These are phyloP conservation scores for Nothophaeocryptopus gaeumannii DNA, from an alignment of 2,329 filamentous ascomycete species.

Conservation along the genomic window DNA sequence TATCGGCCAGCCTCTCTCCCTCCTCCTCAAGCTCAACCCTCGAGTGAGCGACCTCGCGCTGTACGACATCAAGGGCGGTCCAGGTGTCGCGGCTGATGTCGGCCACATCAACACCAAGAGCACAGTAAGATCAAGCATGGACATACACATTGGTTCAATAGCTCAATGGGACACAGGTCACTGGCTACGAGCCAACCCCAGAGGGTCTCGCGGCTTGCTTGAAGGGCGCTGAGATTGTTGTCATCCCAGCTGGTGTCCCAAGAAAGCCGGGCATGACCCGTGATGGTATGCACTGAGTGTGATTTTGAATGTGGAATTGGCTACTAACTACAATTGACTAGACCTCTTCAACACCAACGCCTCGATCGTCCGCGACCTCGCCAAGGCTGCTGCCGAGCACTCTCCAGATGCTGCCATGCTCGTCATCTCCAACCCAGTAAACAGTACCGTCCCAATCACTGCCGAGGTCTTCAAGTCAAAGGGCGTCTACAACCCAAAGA, in stretches of 20 bases:
- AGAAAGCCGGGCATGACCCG: constrained; percentile 99
- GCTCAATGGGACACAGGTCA: constrained; percentile 56
- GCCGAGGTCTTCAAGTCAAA: constrained; percentile 93
- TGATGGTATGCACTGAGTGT: constrained; percentile 61
- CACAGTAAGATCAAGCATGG: constrained; percentile 45
- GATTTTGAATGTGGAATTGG: not conserved
- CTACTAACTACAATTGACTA: constrained; percentile 29
- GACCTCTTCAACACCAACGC: constrained; percentile 99
- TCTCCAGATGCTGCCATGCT: constrained; percentile 91
- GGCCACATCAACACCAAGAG: constrained; percentile 99
- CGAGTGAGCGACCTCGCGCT: constrained; percentile 89
- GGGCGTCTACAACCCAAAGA: constrained; percentile 98
- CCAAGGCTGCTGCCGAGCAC: constrained; percentile 87
- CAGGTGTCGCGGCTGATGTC: constrained; percentile 96
- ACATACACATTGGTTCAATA: not conserved
- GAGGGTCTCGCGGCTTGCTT: constrained; percentile 72
- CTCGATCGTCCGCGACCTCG: constrained; percentile 96
- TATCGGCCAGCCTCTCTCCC: constrained; percentile 96
- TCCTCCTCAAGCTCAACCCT: constrained; percentile 98
- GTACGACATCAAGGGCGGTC: constrained; percentile 94
- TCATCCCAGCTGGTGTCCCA: constrained; percentile 97
- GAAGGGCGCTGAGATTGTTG: constrained; percentile 85
- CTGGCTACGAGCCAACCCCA: constrained; percentile 73
- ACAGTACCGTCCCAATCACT: constrained; percentile 98
- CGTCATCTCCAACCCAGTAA: constrained; percentile 98